A percentile compares a stretch with the other conserved stretches of the same genome.
These are phyloP conservation scores for Boletus tomentosulus DNA, from an alignment of 768 basidiomycete genomes.

Conservation along the genomic window DNA sequence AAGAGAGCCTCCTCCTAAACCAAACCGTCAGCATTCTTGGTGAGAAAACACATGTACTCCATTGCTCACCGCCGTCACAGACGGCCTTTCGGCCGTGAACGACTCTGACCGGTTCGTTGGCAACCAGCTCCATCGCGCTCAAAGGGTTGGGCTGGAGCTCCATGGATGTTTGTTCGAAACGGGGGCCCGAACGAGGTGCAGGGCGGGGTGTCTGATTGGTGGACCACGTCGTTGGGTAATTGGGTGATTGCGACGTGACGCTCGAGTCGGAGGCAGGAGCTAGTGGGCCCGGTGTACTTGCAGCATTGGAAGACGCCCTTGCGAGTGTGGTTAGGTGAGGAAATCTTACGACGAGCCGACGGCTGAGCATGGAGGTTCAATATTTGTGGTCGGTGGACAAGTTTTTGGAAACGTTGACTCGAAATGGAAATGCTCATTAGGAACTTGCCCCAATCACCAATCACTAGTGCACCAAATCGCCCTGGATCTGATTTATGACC, in stretches of 20 bases:
- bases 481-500: no score
- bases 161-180: conserved; percentile 91
- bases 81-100: conserved; percentile 80
- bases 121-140: conserved; percentile 88
- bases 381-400: conserved; percentile 2
- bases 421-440: not conserved
- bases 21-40: conserved; percentile 10
- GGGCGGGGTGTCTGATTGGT: conserved; percentile 74
- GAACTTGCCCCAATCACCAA: no score
- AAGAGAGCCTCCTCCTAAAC: conserved; percentile 82
- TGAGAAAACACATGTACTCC: not conserved
- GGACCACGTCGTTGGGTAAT: conserved; percentile 81
- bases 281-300: conserved; percentile 7
- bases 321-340: conserved; percentile 10
- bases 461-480: no score
- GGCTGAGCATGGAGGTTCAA: conserved; percentile 21
- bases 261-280: conserved; percentile 23
- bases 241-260: conserved; percentile 71
- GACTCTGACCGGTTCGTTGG: conserved; percentile 78
- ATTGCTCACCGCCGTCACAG: conserved; percentile 88
- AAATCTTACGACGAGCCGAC: conserved; percentile 21
- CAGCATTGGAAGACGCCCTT: conserved; percentile 26
- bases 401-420: not conserved
- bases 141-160: conserved; percentile 84
- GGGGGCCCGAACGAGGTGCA: conserved; percentile 54